These are phyloP conservation scores for Elsinoe fawcettii DNA, from an alignment of 2,329 filamentous ascomycete genomes.

Conservation along the genomic window DNA sequence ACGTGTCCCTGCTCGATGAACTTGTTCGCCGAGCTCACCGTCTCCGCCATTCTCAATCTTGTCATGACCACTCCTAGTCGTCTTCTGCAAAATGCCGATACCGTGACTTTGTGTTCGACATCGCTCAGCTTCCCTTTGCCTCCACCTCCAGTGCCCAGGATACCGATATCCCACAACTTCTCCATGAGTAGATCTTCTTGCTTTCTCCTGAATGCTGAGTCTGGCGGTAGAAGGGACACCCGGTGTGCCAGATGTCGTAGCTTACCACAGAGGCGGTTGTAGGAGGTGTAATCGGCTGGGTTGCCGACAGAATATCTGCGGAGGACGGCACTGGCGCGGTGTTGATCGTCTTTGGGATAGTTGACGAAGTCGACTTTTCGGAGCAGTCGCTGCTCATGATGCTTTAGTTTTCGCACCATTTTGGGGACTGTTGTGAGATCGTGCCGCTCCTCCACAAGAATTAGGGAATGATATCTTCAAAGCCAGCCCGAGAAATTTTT, in stretches of 20 bases:
- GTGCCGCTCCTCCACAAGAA: neutral
- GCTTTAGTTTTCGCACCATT: slow-evolving; percentile 94
- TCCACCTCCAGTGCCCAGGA: slow-evolving; percentile 62
- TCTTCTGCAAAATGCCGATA: slow-evolving; percentile 77
- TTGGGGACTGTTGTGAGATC: slow-evolving; percentile 22
- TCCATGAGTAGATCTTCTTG: slow-evolving; percentile 81
- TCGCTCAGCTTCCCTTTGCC: slow-evolving; percentile 54
- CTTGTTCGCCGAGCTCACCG: slow-evolving; percentile 67
- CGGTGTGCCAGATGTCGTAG: slow-evolving; percentile 83
- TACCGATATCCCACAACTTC: slow-evolving; percentile 88
- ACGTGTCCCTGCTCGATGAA: slow-evolving; percentile 95
- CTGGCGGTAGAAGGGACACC: slow-evolving; percentile 70
- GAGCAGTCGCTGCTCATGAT: slow-evolving; percentile 93
- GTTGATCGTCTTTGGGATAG: slow-evolving; percentile 69
- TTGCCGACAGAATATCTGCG: slow-evolving; percentile 88
- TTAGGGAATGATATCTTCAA: neutral
- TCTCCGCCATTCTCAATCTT: slow-evolving; percentile 82
- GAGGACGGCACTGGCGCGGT: slow-evolving; percentile 72
- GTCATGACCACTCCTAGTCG: slow-evolving; percentile 88
- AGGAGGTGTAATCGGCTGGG: slow-evolving; percentile 67
- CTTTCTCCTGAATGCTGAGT: slow-evolving; percentile 69
- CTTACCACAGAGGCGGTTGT: slow-evolving; percentile 47
- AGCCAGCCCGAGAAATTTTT: neutral
- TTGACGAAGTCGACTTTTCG: slow-evolving; percentile 89
- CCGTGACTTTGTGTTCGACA: slow-evolving; percentile 82